Evolutionary conservation across 176 grass and related monocot genomes (phyloP).

Genomic region (Ensete glaucum): DNA sequence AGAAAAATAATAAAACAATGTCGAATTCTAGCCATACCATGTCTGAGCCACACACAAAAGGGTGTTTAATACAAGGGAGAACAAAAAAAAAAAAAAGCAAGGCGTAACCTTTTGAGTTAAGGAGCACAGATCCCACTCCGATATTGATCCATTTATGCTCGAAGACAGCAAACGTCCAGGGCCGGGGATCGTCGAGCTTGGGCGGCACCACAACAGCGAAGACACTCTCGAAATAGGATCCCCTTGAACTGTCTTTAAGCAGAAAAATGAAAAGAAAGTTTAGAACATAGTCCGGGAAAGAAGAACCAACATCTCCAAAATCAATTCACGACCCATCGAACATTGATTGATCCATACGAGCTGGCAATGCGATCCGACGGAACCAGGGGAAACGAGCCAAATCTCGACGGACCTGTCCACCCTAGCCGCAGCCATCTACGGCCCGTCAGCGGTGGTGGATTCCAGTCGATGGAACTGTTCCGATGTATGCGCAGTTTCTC

Average conservation of each 20-base stretch:
- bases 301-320: background rate
- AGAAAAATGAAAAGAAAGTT: background rate
- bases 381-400: conserved; percentile 91
- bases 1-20: no score
- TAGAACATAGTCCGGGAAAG: conserved; percentile 3
- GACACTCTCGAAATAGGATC: conserved; percentile 42
- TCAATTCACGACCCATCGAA: no score
- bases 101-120: conserved; percentile 50
- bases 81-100: background rate
- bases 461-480: conserved; percentile 52
- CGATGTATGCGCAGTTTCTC: conserved; percentile 64
- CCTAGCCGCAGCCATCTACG: conserved; percentile 70
- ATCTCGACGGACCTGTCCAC: conserved; percentile 70
- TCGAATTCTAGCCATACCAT: no score
- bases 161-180: conserved; percentile 70
- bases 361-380: conserved; percentile 93
- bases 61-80: background rate
- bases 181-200: conserved; percentile 7
- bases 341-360: conserved; percentile 57
- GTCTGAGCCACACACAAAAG: background rate
- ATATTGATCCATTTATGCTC: conserved; percentile 67
- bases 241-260: conserved; percentile 73
- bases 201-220: conserved; percentile 62
- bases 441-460: conserved; percentile 49
- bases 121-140: conserved; percentile 81